phyloP scores from a whole-genome alignment of 148 eudicot species.

The Arctostaphylos glauca region DNA sequence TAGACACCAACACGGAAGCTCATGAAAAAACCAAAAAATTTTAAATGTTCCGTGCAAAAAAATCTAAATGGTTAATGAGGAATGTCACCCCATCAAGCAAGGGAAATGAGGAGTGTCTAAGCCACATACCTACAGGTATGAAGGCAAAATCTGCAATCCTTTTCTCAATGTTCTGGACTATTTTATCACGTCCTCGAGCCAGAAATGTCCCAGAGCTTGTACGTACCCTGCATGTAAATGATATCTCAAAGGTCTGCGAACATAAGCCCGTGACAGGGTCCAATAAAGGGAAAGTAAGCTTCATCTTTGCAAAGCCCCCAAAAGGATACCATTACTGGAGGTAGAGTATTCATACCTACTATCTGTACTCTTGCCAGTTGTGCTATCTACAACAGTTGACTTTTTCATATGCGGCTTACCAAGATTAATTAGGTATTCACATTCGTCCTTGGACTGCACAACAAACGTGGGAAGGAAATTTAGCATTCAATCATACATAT shows the following conservation, averaged over 20 bases:
- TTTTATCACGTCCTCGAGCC: conserved; percentile 72
- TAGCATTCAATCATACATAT: neutral
- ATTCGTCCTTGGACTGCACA: conserved; percentile 79
- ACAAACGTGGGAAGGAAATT: neutral
- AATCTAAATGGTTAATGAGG: neutral
- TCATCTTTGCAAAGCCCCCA: conserved; percentile 5
- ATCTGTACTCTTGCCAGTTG: conserved; percentile 82
- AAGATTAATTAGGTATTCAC: conserved; percentile 79
- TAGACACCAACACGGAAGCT: neutral
- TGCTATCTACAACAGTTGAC: conserved; percentile 85
- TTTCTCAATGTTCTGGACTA: conserved; percentile 63
- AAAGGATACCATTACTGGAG: conserved; percentile 16
- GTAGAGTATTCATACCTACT: conserved; percentile 55
- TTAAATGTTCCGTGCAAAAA: neutral
- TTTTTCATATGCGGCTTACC: conserved; percentile 85
- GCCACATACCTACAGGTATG: conserved; percentile 73
- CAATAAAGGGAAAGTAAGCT: neutral
- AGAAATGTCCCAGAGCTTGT: conserved; percentile 96
- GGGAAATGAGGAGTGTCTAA: neutral
- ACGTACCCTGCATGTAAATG: conserved; percentile 59
- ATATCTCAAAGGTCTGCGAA: neutral
- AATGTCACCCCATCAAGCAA: neutral
- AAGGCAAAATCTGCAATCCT: conserved; percentile 92
- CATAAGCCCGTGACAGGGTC: neutral
- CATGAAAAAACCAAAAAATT: neutral